phyloP scores from a whole-genome alignment of 768 basidiomycete species.

The Podaxis sp. region DNA sequence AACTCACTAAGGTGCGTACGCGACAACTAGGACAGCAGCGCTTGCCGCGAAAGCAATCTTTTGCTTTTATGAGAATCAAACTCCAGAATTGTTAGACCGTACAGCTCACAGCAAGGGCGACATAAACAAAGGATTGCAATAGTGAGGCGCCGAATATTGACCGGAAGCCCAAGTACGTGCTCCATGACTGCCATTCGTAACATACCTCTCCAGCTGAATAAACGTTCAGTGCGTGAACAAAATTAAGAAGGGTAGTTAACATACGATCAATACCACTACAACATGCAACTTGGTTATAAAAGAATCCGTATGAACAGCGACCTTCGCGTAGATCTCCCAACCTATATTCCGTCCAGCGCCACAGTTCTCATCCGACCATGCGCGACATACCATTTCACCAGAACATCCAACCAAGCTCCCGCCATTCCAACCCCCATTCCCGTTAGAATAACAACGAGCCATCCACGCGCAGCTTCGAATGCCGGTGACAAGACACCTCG shows the following conservation, averaged over 20 bases:
- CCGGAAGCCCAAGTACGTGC: slow-evolving; percentile 51
- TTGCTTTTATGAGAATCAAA: slow-evolving; percentile 5
- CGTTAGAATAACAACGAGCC: slow-evolving; percentile 67
- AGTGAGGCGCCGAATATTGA: slow-evolving; percentile 62
- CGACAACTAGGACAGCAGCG: slow-evolving; percentile 61
- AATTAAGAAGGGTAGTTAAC: slow-evolving; percentile 23
- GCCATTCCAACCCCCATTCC: slow-evolving; percentile 67
- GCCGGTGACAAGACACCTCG: slow-evolving; percentile 56
- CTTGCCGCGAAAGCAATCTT: slow-evolving; percentile 64
- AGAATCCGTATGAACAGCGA: slow-evolving; percentile 64
- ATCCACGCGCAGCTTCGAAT: slow-evolving; percentile 57
- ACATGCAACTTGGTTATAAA: slow-evolving; percentile 71
- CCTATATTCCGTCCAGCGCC: slow-evolving; percentile 35
- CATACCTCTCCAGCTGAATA: slow-evolving; percentile 64
- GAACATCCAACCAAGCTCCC: slow-evolving; percentile 72
- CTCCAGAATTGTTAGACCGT: background rate
- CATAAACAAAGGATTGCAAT: slow-evolving; percentile 65
- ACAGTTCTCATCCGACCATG: background rate
- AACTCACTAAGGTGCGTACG: slow-evolving; percentile 71
- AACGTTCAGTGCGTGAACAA: background rate
- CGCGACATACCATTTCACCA: slow-evolving; percentile 64
- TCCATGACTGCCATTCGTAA: slow-evolving; percentile 68
- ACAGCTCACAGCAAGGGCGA: slow-evolving; percentile 56
- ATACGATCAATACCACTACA: slow-evolving; percentile 65
- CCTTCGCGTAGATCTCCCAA: slow-evolving; percentile 70